These are phyloP conservation scores for Vanrija humicola DNA, from an alignment of 1,284 basidiomycete genomes.

Conservation along the genomic window DNA sequence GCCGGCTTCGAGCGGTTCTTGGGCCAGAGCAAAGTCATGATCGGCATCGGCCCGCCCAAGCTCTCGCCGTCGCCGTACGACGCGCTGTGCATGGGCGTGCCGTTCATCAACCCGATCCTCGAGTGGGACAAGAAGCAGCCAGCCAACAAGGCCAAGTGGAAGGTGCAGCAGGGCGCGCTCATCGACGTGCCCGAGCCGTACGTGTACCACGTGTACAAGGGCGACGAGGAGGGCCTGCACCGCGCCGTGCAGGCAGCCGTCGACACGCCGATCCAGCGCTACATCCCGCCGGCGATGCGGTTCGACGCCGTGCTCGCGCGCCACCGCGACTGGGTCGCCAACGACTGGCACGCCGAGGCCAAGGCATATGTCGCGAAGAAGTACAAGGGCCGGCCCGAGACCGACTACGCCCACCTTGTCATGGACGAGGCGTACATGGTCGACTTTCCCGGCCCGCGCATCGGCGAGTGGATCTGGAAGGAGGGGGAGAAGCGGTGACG, in stretches of 20 bases:
- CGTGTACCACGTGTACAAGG: slow-evolving; percentile 46
- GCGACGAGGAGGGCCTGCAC: slow-evolving; percentile 3
- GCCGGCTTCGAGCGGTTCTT: slow-evolving; percentile 8
- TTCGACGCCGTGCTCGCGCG: slow-evolving; percentile 18
- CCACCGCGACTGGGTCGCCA: background rate
- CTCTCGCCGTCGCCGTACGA: slow-evolving; percentile 40
- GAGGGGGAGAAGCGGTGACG: too few species aligned
- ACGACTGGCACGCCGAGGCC: background rate
- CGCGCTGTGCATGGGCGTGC: slow-evolving; percentile 50
- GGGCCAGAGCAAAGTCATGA: slow-evolving; percentile 9
- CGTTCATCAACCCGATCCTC: slow-evolving; percentile 49
- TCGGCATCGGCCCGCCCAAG: slow-evolving; percentile 11
- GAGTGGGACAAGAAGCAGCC: slow-evolving; percentile 40
- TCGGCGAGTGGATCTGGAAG: too few species aligned
- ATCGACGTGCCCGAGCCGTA: slow-evolving; percentile 41
- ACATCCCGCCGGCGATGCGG: slow-evolving; percentile 19
- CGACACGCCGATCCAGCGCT: too few species aligned
- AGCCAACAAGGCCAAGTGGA: slow-evolving; percentile 39
- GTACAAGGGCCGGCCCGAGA: background rate
- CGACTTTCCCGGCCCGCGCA: too few species aligned
- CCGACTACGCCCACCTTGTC: background rate
- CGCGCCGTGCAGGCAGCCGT: too few species aligned
- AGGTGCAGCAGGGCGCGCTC: slow-evolving; percentile 44
- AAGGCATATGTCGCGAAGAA: background rate
- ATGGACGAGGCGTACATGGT: too few species aligned